phyloP scores from a whole-genome alignment of 139 green algal genomes.

The Bryopsis sp. region DNA sequence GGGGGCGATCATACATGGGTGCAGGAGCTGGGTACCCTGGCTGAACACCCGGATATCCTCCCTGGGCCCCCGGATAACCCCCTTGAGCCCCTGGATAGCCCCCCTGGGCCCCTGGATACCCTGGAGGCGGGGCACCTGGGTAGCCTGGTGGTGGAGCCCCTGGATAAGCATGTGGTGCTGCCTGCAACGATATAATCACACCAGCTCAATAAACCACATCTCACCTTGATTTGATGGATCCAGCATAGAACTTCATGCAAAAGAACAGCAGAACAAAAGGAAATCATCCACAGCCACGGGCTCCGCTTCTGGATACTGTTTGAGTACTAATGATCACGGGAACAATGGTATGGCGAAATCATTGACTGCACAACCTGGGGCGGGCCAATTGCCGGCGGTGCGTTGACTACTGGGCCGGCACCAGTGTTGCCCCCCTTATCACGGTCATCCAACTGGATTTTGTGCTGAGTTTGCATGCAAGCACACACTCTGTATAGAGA shows the following conservation, averaged over 20 bases:
- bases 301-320: too few relatives aligned
- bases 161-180: not conserved
- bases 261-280: not conserved
- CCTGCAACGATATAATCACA: not conserved
- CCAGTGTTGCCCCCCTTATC: slow-evolving; percentile 35
- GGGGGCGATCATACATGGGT: too few relatives aligned
- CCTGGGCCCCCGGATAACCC: too few relatives aligned
- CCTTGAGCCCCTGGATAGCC: too few relatives aligned
- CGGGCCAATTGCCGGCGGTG: not conserved
- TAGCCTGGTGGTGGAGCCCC: not conserved
- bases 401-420: not conserved
- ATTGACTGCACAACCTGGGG: not conserved
- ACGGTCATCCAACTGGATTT: slow-evolving; percentile 71
- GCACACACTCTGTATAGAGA: slow-evolving; percentile 57
- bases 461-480: slow-evolving; percentile 86
- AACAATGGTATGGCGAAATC: too few relatives aligned
- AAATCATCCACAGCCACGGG: not conserved
- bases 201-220: not conserved
- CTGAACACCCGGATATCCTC: too few relatives aligned
- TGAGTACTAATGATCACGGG: too few relatives aligned
- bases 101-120: too few relatives aligned
- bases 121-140: not conserved
- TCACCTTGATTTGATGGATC: not conserved
- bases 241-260: not conserved
- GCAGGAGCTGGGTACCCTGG: too few relatives aligned